A percentile compares a stretch with the other conserved stretches of the same genome.
phyloP scores from a whole-genome alignment of 768 basidiomycete species.

The Glaciozyma antarctica region DNA sequence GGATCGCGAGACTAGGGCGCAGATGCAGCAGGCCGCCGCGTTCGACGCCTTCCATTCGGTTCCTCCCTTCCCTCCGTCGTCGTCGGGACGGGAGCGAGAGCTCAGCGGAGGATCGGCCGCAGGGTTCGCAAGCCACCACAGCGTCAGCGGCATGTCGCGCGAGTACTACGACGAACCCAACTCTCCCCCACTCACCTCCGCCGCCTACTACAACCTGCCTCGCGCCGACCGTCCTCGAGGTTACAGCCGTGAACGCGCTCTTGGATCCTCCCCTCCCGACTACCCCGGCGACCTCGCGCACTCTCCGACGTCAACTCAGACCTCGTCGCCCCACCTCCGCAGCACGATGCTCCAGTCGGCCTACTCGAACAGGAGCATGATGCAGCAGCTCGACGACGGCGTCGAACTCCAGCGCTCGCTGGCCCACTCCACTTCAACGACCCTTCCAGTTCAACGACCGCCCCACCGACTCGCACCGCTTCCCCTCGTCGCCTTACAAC shows the following conservation, averaged over 20 bases:
- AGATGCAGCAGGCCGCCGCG: constrained; percentile 37
- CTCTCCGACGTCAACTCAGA: not conserved
- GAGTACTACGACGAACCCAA: constrained; percentile 4
- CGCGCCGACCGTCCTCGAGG: not conserved
- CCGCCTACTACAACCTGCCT: not conserved
- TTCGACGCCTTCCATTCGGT: constrained; percentile 74
- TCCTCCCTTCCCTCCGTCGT: constrained; percentile 30
- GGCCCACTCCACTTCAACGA: not conserved
- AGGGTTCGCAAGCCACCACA: not conserved
- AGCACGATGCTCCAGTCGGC: not conserved
- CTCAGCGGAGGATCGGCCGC: not conserved
- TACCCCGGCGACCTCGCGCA: not conserved
- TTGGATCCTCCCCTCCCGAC: constrained; percentile 2
- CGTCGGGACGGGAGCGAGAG: not conserved
- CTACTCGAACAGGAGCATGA: not conserved
- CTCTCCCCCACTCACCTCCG: not conserved
- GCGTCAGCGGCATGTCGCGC: not conserved
- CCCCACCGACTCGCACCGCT: no score
- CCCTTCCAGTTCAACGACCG: not conserved
- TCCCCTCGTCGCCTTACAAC: no score
- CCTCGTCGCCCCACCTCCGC: not conserved
- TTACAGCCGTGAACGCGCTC: not conserved
- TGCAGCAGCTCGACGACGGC: constrained; percentile 11
- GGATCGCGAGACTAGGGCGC: not conserved
- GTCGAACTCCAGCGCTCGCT: not conserved